These are phyloP conservation scores for Neurospora sp. DNA, from an alignment of 495 filamentous ascomycete genomes.

Conservation along the genomic window DNA sequence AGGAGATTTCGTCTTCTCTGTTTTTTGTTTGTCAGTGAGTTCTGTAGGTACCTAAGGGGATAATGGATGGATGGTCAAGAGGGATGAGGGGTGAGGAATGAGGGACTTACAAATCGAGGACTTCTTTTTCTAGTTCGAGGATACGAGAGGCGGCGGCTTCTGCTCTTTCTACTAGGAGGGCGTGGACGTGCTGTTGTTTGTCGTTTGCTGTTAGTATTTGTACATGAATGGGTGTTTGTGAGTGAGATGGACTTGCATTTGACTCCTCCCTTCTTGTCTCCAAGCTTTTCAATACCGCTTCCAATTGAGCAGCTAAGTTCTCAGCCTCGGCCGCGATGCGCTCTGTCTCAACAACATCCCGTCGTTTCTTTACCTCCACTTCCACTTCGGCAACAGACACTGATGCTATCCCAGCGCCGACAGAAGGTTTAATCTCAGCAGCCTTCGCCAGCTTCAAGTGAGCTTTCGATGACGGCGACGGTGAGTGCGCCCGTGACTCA, in stretches of 20 bases:
- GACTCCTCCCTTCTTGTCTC: constrained; percentile 39
- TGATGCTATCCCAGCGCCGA: not conserved
- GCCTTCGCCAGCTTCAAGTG: constrained; percentile 4
- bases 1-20: constrained; percentile 20
- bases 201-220: not conserved
- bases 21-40: not conserved
- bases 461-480: not conserved
- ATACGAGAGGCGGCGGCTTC: constrained; percentile 44
- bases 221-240: not conserved
- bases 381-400: not conserved
- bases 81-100: not conserved
- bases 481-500: not conserved
- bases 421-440: constrained; percentile 2
- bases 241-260: constrained; percentile 24
- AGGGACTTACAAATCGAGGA: constrained; percentile 35
- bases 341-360: constrained; percentile 12
- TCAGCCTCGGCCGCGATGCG: constrained; percentile 32
- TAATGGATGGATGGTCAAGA: not conserved
- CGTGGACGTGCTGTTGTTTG: constrained; percentile 39
- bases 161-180: constrained; percentile 36
- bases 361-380: not conserved
- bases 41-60: not conserved
- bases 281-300: constrained; percentile 25
- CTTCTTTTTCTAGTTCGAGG: constrained; percentile 36
- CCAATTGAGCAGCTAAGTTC: constrained; percentile 27